Evolutionary conservation across 1,284 basidiomycete species (phyloP), one percentile per base, ranked within the genome.

Genomic region (Exobasidium cylindrosporum): DNA sequence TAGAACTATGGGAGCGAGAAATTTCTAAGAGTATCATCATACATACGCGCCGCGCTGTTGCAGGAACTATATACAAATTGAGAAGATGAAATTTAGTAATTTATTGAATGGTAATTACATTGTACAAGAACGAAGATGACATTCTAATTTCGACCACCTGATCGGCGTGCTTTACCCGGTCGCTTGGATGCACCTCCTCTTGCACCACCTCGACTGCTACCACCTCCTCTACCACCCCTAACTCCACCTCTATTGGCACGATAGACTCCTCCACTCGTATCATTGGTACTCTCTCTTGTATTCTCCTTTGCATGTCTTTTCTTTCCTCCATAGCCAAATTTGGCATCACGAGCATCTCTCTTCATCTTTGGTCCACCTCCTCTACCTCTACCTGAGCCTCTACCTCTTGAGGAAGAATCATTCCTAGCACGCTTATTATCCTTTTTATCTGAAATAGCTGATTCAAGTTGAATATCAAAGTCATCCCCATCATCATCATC

Each of bases 391-490:
- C 35, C 21, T 21, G 46, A 29, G 10, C 44, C 54, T 2, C 24
- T 1, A 4, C 35, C 47, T 11, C 53, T 23, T 17, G 58, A 17
- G 31, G 35, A 40, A 40, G 35, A 47, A 32, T 29, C 44, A 44
- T 17, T 24, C 30, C 35, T 40, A 7, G 35, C 35, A 10, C 35
- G 7, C 44, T 43, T 46, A 35, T 54, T 55, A 29, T 35, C 7
- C 49, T 62, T 53, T 21, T 57, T 46, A 30, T 69, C 73, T 7
- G 78, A 81, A 17, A 81, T 59, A 2, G 71, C 79, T 17, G 78
- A 85, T 78, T 86, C 88, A 17, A 89, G 87, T 1, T 86, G 84
- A 54, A 87, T 86, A 71, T 93, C 89, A 67, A 93, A 83, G 62
- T 89, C 92, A 80, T 90, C 80, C 28, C 68, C 74, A 17, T 61